These are phyloP conservation scores for Aspergillus sclerotioniger DNA, from an alignment of 495 filamentous ascomycete genomes.

Conservation along the genomic window DNA sequence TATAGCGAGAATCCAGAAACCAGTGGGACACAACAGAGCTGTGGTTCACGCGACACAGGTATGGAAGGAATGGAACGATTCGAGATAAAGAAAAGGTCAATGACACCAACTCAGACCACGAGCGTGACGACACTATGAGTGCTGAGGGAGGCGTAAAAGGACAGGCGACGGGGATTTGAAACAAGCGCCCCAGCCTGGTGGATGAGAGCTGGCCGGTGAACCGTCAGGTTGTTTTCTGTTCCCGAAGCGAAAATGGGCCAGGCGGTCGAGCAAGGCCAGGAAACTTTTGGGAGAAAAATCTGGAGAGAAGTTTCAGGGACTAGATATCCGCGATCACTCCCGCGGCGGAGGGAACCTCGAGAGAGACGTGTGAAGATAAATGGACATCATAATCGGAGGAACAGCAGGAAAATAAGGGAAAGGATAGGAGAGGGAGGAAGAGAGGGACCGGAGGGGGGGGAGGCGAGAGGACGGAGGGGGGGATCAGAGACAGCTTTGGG, in stretches of 20 bases:
- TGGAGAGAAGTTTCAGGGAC: constrained; percentile 24
- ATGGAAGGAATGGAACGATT: constrained; percentile 12
- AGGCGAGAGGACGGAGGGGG: constrained; percentile 14
- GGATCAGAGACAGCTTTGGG: constrained; percentile 19
- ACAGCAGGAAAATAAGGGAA: constrained; percentile 29
- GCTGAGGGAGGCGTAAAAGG: constrained; percentile 13
- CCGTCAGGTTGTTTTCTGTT: constrained; percentile 16
- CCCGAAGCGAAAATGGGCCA: constrained; percentile 14
- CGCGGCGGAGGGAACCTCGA: constrained; percentile 38
- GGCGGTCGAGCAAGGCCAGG: constrained; percentile 27
- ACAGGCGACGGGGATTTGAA: constrained; percentile 14
- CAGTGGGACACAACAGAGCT: constrained; percentile 8
- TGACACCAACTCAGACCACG: constrained; percentile 7
- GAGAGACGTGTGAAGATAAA: constrained; percentile 29
- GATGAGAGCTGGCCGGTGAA: constrained; percentile 20
- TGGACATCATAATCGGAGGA: constrained; percentile 38
- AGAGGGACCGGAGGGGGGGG: constrained; percentile 27
- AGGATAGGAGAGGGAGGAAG: constrained; percentile 28
- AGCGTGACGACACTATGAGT: constrained; percentile 12
- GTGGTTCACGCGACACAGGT: constrained; percentile 14
- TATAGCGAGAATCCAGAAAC: constrained; percentile 11
- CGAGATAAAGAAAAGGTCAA: constrained; percentile 8
- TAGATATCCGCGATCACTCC: constrained; percentile 47
- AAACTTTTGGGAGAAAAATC: constrained; percentile 28
- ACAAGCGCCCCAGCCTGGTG: constrained; percentile 18